Evolutionary conservation across 768 basidiomycete genomes (phyloP).

Genomic region (Trametes meyenii): DNA sequence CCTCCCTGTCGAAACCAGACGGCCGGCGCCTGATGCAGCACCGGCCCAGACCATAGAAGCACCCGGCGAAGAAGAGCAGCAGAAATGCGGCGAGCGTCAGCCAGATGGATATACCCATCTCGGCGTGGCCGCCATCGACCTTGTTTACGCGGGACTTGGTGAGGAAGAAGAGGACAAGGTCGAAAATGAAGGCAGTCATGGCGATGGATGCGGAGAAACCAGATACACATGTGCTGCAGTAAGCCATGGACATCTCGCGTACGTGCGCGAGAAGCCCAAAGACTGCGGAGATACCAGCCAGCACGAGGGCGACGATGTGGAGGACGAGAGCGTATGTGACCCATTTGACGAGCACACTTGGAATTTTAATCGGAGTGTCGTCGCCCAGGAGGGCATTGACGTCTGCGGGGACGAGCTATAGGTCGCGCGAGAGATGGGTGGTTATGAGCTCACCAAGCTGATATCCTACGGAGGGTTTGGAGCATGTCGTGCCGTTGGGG

Average conservation of each 20-base stretch:
- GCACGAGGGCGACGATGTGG: constrained; percentile 83
- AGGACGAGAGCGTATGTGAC: constrained; percentile 92
- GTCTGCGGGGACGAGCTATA: constrained; percentile 49
- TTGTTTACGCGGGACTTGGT: constrained; percentile 82
- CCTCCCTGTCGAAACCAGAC: constrained; percentile 42
- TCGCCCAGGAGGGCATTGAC: constrained; percentile 81
- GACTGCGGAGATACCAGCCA: constrained; percentile 69
- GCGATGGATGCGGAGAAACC: constrained; percentile 80
- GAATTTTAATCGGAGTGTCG: constrained; percentile 66
- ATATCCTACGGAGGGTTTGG: constrained; percentile 83
- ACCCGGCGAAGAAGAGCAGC: constrained; percentile 87
- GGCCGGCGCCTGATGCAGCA: constrained; percentile 75
- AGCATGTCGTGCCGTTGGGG: constrained; percentile 64
- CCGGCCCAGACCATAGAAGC: constrained; percentile 81
- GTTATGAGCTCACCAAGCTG: constrained; percentile 63
- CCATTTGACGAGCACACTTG: constrained; percentile 88
- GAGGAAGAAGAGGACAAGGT: constrained; percentile 88
- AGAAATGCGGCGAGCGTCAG: constrained; percentile 86
- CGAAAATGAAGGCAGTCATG: constrained; percentile 90
- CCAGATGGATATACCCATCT: constrained; percentile 90
- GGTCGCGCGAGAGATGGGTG: background rate
- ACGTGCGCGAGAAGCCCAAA: constrained; percentile 90
- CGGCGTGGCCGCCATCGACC: constrained; percentile 72
- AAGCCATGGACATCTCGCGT: constrained; percentile 83
- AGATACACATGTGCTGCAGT: constrained; percentile 79